Percentiles rank a stretch among this genome's conserved stretches.
Conservation (phyloP, 83 land plant genomes). For the Thuja plicata region DNA sequence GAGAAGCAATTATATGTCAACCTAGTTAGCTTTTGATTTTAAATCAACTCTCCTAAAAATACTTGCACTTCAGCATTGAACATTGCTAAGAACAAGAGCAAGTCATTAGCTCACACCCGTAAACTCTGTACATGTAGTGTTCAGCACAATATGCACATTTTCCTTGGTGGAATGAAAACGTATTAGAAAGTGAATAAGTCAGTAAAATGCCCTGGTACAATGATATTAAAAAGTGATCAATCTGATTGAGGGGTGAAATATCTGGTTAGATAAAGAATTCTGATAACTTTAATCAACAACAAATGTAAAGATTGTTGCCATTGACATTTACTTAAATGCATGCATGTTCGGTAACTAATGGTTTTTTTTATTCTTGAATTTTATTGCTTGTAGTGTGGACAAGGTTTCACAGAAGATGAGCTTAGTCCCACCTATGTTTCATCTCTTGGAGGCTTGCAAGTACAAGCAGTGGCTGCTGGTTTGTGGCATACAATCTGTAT, state of each 20-base stretch:
- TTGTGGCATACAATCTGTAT: slow-evolving; percentile 97
- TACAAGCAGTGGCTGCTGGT: slow-evolving; percentile 84
- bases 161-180: neutral
- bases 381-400: slow-evolving; percentile 78
- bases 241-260: neutral
- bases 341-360: neutral
- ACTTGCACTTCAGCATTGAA: neutral
- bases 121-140: neutral
- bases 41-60: neutral
- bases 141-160: neutral
- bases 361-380: slow-evolving; percentile 1
- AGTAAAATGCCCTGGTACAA: neutral
- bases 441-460: slow-evolving; percentile 75
- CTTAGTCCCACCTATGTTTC: slow-evolving; percentile 86
- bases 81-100: neutral
- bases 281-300: neutral
- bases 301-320: neutral
- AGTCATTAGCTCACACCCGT: neutral
- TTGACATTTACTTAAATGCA: neutral
- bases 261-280: neutral
- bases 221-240: slow-evolving; percentile 3
- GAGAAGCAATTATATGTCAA: neutral
- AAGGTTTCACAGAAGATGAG: slow-evolving; percentile 97
- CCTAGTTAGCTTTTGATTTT: neutral
- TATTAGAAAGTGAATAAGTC: neutral